phyloP scores from a whole-genome alignment of 768 basidiomycete genomes.

The Epithele typhae region DNA sequence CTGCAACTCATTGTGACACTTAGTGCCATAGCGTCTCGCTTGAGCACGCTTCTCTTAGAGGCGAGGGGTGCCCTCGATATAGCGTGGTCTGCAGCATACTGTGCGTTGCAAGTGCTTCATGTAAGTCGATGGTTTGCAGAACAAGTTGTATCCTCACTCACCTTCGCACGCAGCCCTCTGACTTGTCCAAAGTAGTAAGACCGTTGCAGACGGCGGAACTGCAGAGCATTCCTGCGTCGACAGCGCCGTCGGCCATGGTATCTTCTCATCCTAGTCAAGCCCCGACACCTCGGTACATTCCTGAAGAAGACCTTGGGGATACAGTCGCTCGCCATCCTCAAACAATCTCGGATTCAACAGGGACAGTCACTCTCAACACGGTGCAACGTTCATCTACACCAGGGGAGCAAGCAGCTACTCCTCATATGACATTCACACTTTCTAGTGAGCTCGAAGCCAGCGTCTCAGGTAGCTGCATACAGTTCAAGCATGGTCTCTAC shows the following conservation, averaged over 20 bases:
- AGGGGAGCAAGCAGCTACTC: too few species aligned
- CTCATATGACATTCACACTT: too few species aligned
- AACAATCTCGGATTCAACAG: too few species aligned
- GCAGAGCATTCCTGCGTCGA: too few species aligned
- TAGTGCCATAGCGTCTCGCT: conserved; percentile 55
- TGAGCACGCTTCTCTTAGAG: conserved; percentile 43
- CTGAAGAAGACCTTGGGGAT: conserved; percentile 19
- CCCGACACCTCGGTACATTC: too few species aligned
- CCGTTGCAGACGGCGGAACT: too few species aligned
- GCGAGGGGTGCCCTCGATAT: conserved; percentile 36
- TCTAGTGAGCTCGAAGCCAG: too few species aligned
- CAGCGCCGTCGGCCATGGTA: too few species aligned
- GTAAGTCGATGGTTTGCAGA: conserved; percentile 24
- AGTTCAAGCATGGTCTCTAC: too few species aligned
- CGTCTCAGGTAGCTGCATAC: too few species aligned
- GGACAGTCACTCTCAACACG: not conserved
- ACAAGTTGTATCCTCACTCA: not conserved
- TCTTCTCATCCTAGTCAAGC: too few species aligned
- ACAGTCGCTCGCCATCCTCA: conserved; percentile 2
- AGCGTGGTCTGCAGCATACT: conserved; percentile 22
- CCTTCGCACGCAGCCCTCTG: not conserved
- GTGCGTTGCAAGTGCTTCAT: conserved; percentile 27
- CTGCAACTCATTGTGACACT: conserved; percentile 62
- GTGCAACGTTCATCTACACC: too few species aligned
- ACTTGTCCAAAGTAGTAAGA: not conserved